Evolutionary conservation across 129 eudicot species (phyloP).

Genomic region (Tagetes erecta): DNA sequence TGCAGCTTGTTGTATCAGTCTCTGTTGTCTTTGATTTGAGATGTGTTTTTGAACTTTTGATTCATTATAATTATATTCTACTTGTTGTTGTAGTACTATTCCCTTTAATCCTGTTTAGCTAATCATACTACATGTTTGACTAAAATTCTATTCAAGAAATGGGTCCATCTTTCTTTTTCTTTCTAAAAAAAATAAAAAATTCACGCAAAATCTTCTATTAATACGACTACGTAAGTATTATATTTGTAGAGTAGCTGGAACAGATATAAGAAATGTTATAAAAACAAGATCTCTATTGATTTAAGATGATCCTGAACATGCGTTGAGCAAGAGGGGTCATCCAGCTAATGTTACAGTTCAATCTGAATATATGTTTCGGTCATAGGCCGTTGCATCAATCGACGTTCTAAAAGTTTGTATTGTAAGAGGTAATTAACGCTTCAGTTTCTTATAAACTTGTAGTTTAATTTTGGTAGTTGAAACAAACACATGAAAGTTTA

Average conservation of each 20-base stretch:
- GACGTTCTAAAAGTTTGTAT: no score
- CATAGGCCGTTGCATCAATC: no score
- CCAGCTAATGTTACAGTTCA: no score
- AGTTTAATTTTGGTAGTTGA: neutral
- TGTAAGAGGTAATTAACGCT: no score
- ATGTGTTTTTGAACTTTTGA: constrained; percentile 26
- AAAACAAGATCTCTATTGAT: constrained; percentile 1
- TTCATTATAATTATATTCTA: constrained; percentile 40
- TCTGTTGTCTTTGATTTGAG: constrained; percentile 29
- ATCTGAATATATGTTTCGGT: no score
- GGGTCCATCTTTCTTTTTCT: constrained; percentile 24
- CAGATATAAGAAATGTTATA: no score
- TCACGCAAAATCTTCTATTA: no score
- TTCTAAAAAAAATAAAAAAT: neutral
- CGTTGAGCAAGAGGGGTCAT: neutral
- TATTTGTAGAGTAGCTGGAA: no score
- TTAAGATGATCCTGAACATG: constrained; percentile 22
- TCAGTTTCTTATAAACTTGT: no score
- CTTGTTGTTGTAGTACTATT: constrained; percentile 32
- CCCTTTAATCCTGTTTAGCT: constrained; percentile 36
- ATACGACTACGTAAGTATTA: no score
- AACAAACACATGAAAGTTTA: no score
- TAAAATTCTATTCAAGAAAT: constrained; percentile 13
- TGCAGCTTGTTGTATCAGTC: constrained; percentile 31
- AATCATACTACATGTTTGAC: constrained; percentile 40